Evolutionary conservation across 1,139 yeast genomes (phyloP).

Genomic region (Taphrina communis): DNA sequence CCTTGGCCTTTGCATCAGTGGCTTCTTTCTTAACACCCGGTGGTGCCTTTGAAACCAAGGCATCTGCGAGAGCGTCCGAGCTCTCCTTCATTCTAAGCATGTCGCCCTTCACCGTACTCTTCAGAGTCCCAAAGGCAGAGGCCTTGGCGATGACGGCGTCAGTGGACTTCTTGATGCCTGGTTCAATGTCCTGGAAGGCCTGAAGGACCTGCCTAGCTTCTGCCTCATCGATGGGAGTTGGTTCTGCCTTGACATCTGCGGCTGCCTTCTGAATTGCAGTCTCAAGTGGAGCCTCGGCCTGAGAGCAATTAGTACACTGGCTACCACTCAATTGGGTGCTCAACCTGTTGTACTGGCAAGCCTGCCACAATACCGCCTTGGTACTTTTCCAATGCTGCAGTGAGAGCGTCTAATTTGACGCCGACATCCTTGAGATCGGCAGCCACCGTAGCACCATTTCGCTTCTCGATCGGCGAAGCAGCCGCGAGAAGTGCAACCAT

Average conservation of each 20-base stretch:
- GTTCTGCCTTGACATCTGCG: slow-evolving; percentile 23
- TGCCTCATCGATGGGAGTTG: slow-evolving; percentile 29
- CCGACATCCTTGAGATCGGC: slow-evolving; percentile 15
- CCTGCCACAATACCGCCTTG: slow-evolving; percentile 25
- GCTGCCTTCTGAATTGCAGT: slow-evolving; percentile 24
- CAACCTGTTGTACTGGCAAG: slow-evolving; percentile 21
- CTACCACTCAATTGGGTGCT: background rate
- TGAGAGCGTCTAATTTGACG: slow-evolving; percentile 9
- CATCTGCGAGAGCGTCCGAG: slow-evolving; percentile 15
- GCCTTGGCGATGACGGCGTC: slow-evolving; percentile 11
- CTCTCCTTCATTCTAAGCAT: slow-evolving; percentile 13
- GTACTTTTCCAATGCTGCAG: slow-evolving; percentile 17
- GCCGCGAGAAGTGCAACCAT: slow-evolving; percentile 16
- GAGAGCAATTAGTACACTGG: background rate
- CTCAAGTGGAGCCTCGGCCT: slow-evolving; percentile 14
- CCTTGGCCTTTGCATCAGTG: slow-evolving; percentile 14
- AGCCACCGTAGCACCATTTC: slow-evolving; percentile 17
- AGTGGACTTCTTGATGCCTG: slow-evolving; percentile 27
- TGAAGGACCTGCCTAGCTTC: slow-evolving; percentile 22
- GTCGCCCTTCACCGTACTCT: slow-evolving; percentile 24
- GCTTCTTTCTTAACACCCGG: background rate
- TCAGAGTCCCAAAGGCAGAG: slow-evolving; percentile 18
- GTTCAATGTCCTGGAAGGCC: slow-evolving; percentile 28
- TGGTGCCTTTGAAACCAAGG: slow-evolving; percentile 19
- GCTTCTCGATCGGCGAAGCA: slow-evolving; percentile 19